Evolutionary conservation across 768 basidiomycete species (phyloP), one percentile per base, ranked within the genome.

Genomic region (Tephrocybe rancida): DNA sequence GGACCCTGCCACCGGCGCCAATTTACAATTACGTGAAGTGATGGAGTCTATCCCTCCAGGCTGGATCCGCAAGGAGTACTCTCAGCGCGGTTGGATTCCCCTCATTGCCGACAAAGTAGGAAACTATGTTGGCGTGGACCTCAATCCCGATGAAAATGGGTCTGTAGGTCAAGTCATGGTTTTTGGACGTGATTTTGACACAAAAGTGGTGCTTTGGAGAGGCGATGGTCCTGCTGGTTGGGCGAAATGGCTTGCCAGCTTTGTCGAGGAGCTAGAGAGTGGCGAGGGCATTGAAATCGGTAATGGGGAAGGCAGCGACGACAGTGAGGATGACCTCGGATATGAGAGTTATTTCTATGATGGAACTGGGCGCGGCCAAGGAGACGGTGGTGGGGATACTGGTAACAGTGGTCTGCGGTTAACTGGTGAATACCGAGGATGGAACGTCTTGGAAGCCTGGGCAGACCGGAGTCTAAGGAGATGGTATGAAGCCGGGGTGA

Each of bases 161-260:
- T 73, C 80, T 8, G 76, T 80, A 50, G 97, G 97, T 5, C 97
- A 99, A 67, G 96, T 98, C 43, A 97, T 99, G 53, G 87, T 98
- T 44, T 99, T 98, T 68, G 97, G 97, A n/a, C 84, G 97, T 46
- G 97, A 98, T 66, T 98, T 98, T 70, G 97, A 99, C 70, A 90
- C 93, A 10, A 99, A 99, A 67, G 92, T 97, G 32, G 95, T 98
- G 37, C 76, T 98, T 42, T 98, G 89, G 86, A 79, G 82, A 47
- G 97, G 97, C 7, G 94, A 98, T 52, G 94, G 95, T 7, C 79
- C 82, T 14, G 86, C 82, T 9, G 97, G 96, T 3, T 99, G 97
- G 96, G 97, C 92, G 30, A 85, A 86, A 63, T 99, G 95, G 93
- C 72, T 98, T 47, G 86, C 93, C 4, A 78, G 77, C 50, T 98